Base-by-base conservation (phyloP, 139 green algal genomes). In the Chlorella sp. region DNA sequence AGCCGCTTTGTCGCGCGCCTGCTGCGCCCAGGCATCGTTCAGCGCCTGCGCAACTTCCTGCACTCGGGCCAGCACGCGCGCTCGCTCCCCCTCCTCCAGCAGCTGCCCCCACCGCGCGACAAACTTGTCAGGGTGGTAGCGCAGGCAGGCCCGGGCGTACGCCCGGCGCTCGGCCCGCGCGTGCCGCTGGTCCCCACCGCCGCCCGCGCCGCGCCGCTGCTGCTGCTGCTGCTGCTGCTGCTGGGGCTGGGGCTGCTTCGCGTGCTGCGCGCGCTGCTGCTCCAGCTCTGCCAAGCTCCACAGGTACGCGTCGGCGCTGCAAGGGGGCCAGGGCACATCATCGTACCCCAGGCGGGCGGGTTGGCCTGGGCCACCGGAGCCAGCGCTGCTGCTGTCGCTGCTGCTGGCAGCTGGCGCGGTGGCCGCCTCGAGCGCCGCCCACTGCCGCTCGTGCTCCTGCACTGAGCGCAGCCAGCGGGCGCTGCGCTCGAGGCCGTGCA, bases 101-200 rank as follows among this genome's bases (percentile, higher is more conserved):
- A 25, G 40, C 0, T 21, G 4, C 6, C 73, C 73, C 62, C 36
- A 65, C 27, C 73, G 73, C 1, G 42, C 41, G 63, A 33, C 45
- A 67, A 82, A 82, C 43, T 82, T 82, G 62, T 82, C 77, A 2
- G 77, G 77, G 40, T 82, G 77, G 67, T 68, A 82, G 29, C 77
- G 53, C 61, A 77, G 77, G 66, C 77, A 82, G 70, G 77, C 77
- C 3, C 56, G 68, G 0, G 77, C 68, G 35, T 82, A 82, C 3
- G 77, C 77, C 11, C 77, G 67, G 12, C 77, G 51, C 41, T 31
- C 21, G 8, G 63, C 73, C 36, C 27, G 23, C 19, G n/a, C 40
- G 15, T 23, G 8, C 9, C 29, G 21, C 33, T 73, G 2, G 33
- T 0, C 40, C n/a, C n/a, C n/a, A n/a, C n/a, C n/a, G n/a, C n/a